Percentiles rank a stretch among this genome's conserved stretches.
phyloP scores from a whole-genome alignment of 2,329 filamentous ascomycete genomes.

The Pseudocercospora musae region DNA sequence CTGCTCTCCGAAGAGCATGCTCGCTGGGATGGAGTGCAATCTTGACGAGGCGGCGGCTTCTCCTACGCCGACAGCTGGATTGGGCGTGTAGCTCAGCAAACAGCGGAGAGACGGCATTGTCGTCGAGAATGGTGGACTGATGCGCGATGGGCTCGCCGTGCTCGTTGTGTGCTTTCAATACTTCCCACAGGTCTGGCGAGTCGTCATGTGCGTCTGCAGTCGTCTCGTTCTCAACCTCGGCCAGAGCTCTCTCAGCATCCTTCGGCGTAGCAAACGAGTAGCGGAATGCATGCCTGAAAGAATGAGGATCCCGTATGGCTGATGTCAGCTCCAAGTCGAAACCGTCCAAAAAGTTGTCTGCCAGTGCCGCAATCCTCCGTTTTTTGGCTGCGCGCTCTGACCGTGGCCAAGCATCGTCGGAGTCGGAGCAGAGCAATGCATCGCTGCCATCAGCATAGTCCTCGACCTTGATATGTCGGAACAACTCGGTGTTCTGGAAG shows the following conservation, averaged over 20 bases:
- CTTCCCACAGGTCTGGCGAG: constrained; percentile 18
- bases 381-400: constrained; percentile 50
- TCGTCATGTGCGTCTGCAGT: constrained; percentile 11
- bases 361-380: constrained; percentile 58
- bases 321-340: constrained; percentile 57
- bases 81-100: constrained; percentile 18
- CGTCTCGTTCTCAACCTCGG: background rate
- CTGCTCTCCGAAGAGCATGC: constrained; percentile 19
- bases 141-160: background rate
- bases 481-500: constrained; percentile 31
- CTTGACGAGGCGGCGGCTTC: constrained; percentile 11
- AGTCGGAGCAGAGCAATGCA: constrained; percentile 53
- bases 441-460: constrained; percentile 19
- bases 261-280: constrained; percentile 39
- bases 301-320: constrained; percentile 39
- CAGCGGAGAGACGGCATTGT: too few relatives aligned
- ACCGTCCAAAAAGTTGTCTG: constrained; percentile 57
- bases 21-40: constrained; percentile 19
- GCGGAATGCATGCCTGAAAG: constrained; percentile 11
- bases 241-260: constrained; percentile 55
- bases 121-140: background rate
- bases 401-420: constrained; percentile 56
- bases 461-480: constrained; percentile 27
- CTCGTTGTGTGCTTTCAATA: constrained; percentile 5
- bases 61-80: constrained; percentile 19